A percentile compares a stretch with the other conserved stretches of the same genome.
phyloP scores from a whole-genome alignment of 345 rosid species.

The Citrus sp. region DNA sequence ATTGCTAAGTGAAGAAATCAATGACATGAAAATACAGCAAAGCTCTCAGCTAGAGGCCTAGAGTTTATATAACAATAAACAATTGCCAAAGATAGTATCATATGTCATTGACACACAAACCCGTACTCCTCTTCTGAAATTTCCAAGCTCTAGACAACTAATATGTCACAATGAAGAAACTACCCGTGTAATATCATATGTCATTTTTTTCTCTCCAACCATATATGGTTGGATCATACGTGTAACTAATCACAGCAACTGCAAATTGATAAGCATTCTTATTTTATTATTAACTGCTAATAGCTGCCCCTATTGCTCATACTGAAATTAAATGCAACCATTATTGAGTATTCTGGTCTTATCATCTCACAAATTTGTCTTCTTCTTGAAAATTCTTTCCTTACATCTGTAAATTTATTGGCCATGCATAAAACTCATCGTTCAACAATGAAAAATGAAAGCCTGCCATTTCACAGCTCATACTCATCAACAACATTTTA shows the following conservation, averaged over 20 bases:
- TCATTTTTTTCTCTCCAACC: not conserved
- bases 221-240: not conserved
- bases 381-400: not conserved
- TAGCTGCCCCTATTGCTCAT: not conserved
- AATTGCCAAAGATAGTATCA: not conserved
- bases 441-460: not conserved
- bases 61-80: not conserved
- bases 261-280: not conserved
- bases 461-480: not conserved
- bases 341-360: not conserved
- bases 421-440: not conserved
- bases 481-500: not conserved
- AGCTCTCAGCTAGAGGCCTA: not conserved
- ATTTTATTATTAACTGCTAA: not conserved
- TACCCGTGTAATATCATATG: not conserved
- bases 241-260: not conserved
- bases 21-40: not conserved
- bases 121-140: not conserved
- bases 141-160: not conserved
- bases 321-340: not conserved
- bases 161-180: not conserved
- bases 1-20: not conserved
- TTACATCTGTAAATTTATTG: not conserved
- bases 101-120: not conserved
- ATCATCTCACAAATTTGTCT: not conserved